phyloP scores from a whole-genome alignment of 129 eudicot genomes.

The Gnaphalium uliginosum region DNA sequence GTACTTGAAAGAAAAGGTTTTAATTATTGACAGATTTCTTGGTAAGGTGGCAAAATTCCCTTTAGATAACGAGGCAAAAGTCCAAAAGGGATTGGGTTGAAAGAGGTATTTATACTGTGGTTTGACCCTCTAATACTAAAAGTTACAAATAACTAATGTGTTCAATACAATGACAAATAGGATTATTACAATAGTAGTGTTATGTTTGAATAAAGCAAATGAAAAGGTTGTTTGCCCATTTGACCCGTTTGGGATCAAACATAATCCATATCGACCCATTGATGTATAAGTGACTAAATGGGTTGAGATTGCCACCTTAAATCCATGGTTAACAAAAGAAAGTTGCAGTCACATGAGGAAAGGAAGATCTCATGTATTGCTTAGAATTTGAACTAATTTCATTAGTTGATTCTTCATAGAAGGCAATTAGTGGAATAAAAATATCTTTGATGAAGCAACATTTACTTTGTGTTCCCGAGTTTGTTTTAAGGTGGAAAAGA shows the following conservation, averaged over 20 bases:
- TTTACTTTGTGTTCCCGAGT: neutral
- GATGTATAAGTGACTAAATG: neutral
- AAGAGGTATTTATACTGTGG: neutral
- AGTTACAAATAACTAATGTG: neutral
- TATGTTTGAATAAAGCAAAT: neutral
- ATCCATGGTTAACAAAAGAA: neutral
- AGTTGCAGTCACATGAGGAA: neutral
- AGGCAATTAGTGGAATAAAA: neutral
- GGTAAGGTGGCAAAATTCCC: neutral
- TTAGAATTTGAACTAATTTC: neutral
- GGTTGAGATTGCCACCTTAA: neutral
- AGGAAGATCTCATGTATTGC: neutral
- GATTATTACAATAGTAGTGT: neutral
- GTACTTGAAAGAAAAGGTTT: neutral
- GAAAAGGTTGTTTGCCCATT: neutral
- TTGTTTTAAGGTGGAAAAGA: no score
- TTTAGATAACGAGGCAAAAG: neutral
- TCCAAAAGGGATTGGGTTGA: neutral
- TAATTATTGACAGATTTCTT: neutral
- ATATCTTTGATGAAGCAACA: neutral
- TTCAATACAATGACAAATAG: neutral
- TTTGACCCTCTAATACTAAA: neutral
- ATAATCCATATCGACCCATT: neutral
- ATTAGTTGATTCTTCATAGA: neutral
- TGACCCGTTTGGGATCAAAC: neutral